Evolutionary conservation across 495 filamentous ascomycete genomes (phyloP).

Genomic region (Niebla homalea): DNA sequence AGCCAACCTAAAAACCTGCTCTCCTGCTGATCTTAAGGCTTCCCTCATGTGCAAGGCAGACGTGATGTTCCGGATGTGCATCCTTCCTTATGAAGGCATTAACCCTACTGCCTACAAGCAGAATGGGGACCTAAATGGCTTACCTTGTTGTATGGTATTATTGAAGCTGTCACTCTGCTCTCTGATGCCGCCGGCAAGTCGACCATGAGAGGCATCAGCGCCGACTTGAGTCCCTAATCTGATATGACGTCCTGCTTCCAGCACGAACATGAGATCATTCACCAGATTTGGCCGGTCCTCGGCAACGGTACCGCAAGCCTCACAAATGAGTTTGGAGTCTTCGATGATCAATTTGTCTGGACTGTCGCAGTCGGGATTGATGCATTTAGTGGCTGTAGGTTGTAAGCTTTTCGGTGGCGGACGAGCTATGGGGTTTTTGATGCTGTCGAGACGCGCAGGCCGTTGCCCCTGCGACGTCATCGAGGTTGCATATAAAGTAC

Average conservation of each 20-base stretch:
- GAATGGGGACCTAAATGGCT: too few relatives aligned
- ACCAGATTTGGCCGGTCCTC: conserved; percentile 70
- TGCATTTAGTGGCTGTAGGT: conserved; percentile 9
- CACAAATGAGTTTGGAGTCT: conserved; percentile 51
- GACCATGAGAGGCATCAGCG: conserved; percentile 48
- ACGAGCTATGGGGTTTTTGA: conserved; percentile 16
- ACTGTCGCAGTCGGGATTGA: conserved; percentile 35
- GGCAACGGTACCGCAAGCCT: conserved; percentile 68
- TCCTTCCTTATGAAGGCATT: neutral
- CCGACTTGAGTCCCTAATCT: conserved; percentile 81
- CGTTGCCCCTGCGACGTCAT: neutral
- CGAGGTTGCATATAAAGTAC: neutral
- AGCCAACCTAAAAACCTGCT: conserved; percentile 66
- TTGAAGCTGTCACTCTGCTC: too few relatives aligned
- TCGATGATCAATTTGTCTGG: conserved; percentile 37
- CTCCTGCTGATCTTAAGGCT: conserved; percentile 45
- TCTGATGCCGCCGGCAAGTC: too few relatives aligned
- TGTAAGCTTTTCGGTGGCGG: conserved; percentile 1
- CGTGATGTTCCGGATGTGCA: conserved; percentile 6
- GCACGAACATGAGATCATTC: conserved; percentile 78
- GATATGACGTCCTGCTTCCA: conserved; percentile 73
- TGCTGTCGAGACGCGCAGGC: conserved; percentile 11
- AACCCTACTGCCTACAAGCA: too few relatives aligned
- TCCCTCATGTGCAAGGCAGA: conserved; percentile 43
- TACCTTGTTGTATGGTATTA: too few relatives aligned